Conservation (phyloP, 2,329 filamentous ascomycete genomes). For the Knufia petricola region DNA sequence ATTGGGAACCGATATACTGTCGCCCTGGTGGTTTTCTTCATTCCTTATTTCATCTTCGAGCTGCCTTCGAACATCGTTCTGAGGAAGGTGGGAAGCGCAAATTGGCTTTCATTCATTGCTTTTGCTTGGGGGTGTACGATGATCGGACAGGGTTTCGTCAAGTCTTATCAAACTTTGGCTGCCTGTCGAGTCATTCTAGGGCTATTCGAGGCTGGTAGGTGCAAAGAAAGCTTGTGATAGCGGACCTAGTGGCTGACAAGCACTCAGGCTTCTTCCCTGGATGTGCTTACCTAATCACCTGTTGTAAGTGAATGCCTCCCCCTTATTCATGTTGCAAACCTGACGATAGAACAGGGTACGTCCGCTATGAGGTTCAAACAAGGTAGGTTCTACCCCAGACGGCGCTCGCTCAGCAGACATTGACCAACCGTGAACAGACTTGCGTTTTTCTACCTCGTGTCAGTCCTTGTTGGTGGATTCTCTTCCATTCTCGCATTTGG, state of each 20-base stretch:
- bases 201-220: conserved; percentile 52
- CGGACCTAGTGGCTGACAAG: too few species aligned
- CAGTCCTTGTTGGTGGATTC: conserved; percentile 38
- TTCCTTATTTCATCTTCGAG: conserved; percentile 62
- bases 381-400: too few species aligned
- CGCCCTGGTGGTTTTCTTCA: conserved; percentile 62
- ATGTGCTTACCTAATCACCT: not conserved
- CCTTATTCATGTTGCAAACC: not conserved
- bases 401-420: too few species aligned
- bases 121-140: conserved; percentile 36
- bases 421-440: conserved; percentile 30
- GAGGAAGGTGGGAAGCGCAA: conserved; percentile 48
- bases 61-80: conserved; percentile 59
- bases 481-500: conserved; percentile 35
- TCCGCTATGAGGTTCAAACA: too few species aligned
- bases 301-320: not conserved
- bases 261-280: conserved; percentile 64
- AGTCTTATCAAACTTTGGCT: conserved; percentile 22
- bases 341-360: too few species aligned
- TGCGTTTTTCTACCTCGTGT: conserved; percentile 41
- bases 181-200: conserved; percentile 45
- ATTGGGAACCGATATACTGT: conserved; percentile 33
- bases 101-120: conserved; percentile 27
- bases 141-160: conserved; percentile 24
- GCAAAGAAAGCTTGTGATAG: too few species aligned